Evolutionary conservation across 2,329 filamentous ascomycete species (phyloP).

Genomic region (Furcasterigmium sp.): DNA sequence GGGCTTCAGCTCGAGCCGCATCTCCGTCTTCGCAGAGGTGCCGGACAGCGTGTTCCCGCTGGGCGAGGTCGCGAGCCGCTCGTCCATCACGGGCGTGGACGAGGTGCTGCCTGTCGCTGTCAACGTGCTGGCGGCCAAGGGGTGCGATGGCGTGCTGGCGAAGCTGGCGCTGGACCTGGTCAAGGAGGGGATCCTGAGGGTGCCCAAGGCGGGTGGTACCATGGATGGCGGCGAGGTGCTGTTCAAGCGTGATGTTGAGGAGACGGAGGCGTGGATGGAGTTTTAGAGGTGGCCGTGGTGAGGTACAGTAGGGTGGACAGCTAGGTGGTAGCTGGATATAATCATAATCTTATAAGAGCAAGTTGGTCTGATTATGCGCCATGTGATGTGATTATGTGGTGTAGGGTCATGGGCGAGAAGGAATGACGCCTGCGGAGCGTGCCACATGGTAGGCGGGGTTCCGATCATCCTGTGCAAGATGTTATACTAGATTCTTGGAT

Average conservation of each 20-base stretch:
- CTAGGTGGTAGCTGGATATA: too few relatives aligned
- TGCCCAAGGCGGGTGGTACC: constrained; percentile 34
- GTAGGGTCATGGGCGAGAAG: too few relatives aligned
- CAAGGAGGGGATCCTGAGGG: constrained; percentile 38
- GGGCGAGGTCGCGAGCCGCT: constrained; percentile 28
- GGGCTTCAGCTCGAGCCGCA: constrained; percentile 34
- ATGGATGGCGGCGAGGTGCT: constrained; percentile 19
- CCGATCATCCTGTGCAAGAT: too few relatives aligned
- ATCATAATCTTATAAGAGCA: background rate
- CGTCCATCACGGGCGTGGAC: constrained; percentile 35
- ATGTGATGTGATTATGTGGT: too few relatives aligned
- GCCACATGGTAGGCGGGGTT: too few relatives aligned
- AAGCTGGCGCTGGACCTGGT: constrained; percentile 47
- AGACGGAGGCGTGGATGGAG: background rate
- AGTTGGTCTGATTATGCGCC: too few relatives aligned
- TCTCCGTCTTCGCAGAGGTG: constrained; percentile 27
- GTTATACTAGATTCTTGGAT: too few relatives aligned
- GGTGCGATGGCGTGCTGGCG: constrained; percentile 56
- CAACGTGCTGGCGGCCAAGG: constrained; percentile 50
- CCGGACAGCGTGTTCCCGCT: constrained; percentile 37
- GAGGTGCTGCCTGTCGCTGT: constrained; percentile 52
- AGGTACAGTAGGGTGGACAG: too few relatives aligned
- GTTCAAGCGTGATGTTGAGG: constrained; percentile 8
- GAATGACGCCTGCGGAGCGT: too few relatives aligned
- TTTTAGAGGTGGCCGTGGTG: background rate